These are phyloP conservation scores for Fusarium mundagurra DNA, from an alignment of 2,329 filamentous ascomycete genomes.

Conservation along the genomic window DNA sequence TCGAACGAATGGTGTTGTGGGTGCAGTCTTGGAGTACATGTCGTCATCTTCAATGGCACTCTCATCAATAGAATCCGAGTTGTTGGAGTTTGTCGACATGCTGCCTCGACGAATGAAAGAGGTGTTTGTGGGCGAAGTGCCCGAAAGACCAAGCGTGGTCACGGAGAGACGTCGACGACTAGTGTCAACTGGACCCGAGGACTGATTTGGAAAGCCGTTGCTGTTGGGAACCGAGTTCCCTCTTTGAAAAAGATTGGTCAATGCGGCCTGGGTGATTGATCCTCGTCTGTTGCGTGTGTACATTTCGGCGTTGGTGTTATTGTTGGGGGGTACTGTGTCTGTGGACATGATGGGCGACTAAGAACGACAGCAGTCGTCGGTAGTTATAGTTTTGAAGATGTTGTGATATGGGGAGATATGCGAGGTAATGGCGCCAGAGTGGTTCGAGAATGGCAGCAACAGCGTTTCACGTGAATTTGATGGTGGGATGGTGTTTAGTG, in stretches of 20 bases:
- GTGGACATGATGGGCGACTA: constrained; percentile 46
- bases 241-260: constrained; percentile 68
- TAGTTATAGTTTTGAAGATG: constrained; percentile 43
- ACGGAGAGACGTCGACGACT: constrained; percentile 78
- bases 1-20: constrained; percentile 79
- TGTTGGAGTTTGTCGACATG: constrained; percentile 70
- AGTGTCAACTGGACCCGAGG: constrained; percentile 59
- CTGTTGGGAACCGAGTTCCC: constrained; percentile 60
- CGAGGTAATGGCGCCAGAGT: constrained; percentile 40
- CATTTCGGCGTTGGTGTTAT: constrained; percentile 46
- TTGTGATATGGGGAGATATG: constrained; percentile 39
- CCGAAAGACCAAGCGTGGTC: constrained; percentile 78
- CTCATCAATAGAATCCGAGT: constrained; percentile 74
- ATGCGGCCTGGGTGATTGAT: constrained; percentile 66
- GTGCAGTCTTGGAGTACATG: constrained; percentile 65
- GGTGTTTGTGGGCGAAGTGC: constrained; percentile 70
- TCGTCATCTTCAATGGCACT: constrained; percentile 77
- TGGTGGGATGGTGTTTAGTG: constrained; percentile 30
- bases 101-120: constrained; percentile 71
- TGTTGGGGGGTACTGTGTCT: constrained; percentile 45
- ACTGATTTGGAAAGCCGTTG: constrained; percentile 54
- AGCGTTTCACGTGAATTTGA: constrained; percentile 41
- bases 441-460: constrained; percentile 41
- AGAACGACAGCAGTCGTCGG: constrained; percentile 30
- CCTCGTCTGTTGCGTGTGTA: constrained; percentile 63